Percentiles rank a stretch among this genome's conserved stretches.
Evolutionary conservation across 2,329 filamentous ascomycete genomes (phyloP).

Genomic region (Pseudogymnoascus pannorum): DNA sequence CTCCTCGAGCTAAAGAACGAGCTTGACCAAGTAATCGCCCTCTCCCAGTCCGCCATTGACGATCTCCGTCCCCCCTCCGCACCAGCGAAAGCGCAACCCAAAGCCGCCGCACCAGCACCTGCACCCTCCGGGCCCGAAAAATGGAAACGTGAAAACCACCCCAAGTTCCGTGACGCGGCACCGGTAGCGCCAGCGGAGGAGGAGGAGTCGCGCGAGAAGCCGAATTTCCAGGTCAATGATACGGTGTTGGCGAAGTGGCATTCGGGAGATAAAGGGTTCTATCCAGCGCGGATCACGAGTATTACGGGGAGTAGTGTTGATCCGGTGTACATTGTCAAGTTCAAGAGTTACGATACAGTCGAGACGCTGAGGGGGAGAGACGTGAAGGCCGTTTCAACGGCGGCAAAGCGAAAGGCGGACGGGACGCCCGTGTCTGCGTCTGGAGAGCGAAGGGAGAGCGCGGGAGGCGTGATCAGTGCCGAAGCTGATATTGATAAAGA

Average conservation of each 20-base stretch:
- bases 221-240: constrained; percentile 78
- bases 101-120: constrained; percentile 26
- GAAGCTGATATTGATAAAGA: constrained; percentile 54
- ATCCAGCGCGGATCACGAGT: constrained; percentile 85
- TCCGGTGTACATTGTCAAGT: constrained; percentile 90
- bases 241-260: constrained; percentile 85
- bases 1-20: constrained; percentile 71
- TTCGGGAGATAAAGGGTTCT: constrained; percentile 82
- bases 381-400: constrained; percentile 68
- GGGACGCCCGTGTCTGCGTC: constrained; percentile 46
- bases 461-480: constrained; percentile 31
- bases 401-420: constrained; percentile 81
- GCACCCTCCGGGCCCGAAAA: constrained; percentile 57
- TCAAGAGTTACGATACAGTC: constrained; percentile 81
- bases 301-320: constrained; percentile 88
- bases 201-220: constrained; percentile 30
- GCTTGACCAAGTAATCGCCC: constrained; percentile 72
- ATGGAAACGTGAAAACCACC: constrained; percentile 75
- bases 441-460: constrained; percentile 2
- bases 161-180: constrained; percentile 59
- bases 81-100: constrained; percentile 27
- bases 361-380: constrained; percentile 78
- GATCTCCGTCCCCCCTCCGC: constrained; percentile 58
- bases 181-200: constrained; percentile 44
- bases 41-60: constrained; percentile 72